phyloP scores from a whole-genome alignment of 306 rosid species.

The Cicer cuneatum region DNA sequence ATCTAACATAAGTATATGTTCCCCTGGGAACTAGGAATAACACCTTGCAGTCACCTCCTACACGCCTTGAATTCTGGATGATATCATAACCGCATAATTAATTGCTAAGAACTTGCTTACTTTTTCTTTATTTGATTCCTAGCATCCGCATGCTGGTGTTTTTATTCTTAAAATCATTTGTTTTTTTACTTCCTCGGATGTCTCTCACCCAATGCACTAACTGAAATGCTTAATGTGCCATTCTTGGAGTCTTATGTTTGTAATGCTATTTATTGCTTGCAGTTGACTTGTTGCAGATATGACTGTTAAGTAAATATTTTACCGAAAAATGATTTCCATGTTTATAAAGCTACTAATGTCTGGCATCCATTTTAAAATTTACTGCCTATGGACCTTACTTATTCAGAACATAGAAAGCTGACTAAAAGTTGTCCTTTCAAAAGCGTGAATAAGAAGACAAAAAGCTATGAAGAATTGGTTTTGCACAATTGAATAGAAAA shows the following conservation, averaged over 20 bases:
- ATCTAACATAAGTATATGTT: too few species aligned
- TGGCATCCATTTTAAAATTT: slow-evolving; percentile 40
- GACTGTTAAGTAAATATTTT: slow-evolving; percentile 28
- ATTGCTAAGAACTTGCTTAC: neutral
- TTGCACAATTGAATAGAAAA: slow-evolving; percentile 34
- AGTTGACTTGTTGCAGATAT: slow-evolving; percentile 32
- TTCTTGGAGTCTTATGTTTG: slow-evolving; percentile 50
- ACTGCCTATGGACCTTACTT: slow-evolving; percentile 28
- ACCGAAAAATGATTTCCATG: neutral
- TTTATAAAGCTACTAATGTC: slow-evolving; percentile 31
- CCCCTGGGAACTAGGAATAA: too few species aligned
- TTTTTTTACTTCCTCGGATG: slow-evolving; percentile 51
- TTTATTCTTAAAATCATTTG: neutral
- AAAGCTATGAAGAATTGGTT: slow-evolving; percentile 23
- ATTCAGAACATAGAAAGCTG: slow-evolving; percentile 40
- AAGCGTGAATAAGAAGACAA: slow-evolving; percentile 9
- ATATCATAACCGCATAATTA: neutral
- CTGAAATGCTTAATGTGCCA: slow-evolving; percentile 64
- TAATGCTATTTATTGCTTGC: slow-evolving; percentile 29
- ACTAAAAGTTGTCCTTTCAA: slow-evolving; percentile 33
- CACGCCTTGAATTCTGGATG: too few species aligned
- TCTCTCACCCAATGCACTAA: slow-evolving; percentile 55
- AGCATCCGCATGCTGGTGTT: slow-evolving; percentile 12
- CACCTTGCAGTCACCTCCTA: too few species aligned
- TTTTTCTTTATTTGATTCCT: slow-evolving; percentile 7